phyloP scores from a whole-genome alignment of 2,329 filamentous ascomycete species.

The Pseudomassariella vexata region DNA sequence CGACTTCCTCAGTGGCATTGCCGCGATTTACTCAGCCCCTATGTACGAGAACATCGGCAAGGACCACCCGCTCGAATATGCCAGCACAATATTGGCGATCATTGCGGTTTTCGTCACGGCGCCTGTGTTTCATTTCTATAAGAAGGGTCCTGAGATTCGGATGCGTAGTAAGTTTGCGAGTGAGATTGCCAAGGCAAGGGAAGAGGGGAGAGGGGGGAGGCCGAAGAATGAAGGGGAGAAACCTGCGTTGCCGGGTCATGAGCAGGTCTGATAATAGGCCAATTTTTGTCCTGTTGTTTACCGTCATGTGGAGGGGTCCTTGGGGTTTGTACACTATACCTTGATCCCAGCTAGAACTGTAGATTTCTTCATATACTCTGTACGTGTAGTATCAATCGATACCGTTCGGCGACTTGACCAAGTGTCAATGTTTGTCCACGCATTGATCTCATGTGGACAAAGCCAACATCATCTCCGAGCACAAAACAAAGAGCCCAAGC shows the following conservation, averaged over 20 bases:
- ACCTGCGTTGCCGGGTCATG: conserved; percentile 2
- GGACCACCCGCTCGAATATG: conserved; percentile 39
- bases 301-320: too few species aligned
- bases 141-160: conserved; percentile 45
- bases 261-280: too few species aligned
- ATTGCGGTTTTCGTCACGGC: conserved; percentile 42
- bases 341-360: too few species aligned
- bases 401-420: too few species aligned
- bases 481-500: too few species aligned
- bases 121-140: conserved; percentile 50
- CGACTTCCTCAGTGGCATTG: conserved; percentile 55
- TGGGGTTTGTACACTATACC: too few species aligned
- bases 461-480: too few species aligned
- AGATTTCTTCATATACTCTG: too few species aligned
- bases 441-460: too few species aligned
- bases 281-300: too few species aligned
- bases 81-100: conserved; percentile 44
- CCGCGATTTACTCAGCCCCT: conserved; percentile 52
- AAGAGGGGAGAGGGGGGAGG: conserved; percentile 3
- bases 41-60: conserved; percentile 37
- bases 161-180: conserved; percentile 40
- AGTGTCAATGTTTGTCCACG: too few species aligned
- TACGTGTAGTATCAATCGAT: too few species aligned
- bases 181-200: conserved; percentile 6
- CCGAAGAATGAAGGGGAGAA: conserved; percentile 3